Evolutionary conservation across 2,329 filamentous ascomycete genomes (phyloP).

Genomic region (Hypoxylon sp.): DNA sequence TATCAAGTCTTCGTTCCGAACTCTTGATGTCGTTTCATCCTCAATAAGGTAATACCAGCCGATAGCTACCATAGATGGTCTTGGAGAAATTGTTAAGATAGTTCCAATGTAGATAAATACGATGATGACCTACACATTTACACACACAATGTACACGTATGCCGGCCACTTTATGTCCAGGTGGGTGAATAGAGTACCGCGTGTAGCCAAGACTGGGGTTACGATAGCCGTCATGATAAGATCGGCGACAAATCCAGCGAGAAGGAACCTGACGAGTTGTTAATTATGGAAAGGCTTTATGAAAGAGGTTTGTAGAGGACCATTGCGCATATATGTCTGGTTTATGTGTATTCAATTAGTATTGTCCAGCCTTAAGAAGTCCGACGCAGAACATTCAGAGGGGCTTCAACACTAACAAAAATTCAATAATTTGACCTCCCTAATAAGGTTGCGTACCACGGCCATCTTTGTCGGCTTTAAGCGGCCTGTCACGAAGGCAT

Average conservation of each 20-base stretch:
- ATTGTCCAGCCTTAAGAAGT: not conserved
- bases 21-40: slow-evolving; percentile 3
- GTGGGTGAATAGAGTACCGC: slow-evolving; percentile 1
- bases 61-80: slow-evolving; percentile 5
- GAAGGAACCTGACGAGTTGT: slow-evolving; percentile 3
- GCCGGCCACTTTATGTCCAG: slow-evolving; percentile 1
- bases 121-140: not conserved
- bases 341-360: not conserved
- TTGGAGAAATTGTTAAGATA: not conserved
- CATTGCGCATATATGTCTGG: slow-evolving; percentile 18
- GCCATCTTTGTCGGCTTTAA: not conserved
- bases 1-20: slow-evolving; percentile 7
- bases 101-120: not conserved
- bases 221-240: slow-evolving; percentile 1
- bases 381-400: not conserved
- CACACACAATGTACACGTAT: not conserved
- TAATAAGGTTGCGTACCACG: not conserved
- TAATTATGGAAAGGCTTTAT: not conserved
- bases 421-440: slow-evolving; percentile 14
- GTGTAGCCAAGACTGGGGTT: not conserved
- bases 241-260: slow-evolving; percentile 2
- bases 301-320: not conserved
- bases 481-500: not conserved
- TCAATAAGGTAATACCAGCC: slow-evolving; percentile 4
- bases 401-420: slow-evolving; percentile 6